A percentile compares a stretch with the other conserved stretches of the same genome.
Conservation (phyloP, 768 basidiomycete species). For the Lactarius hatsudake region DNA sequence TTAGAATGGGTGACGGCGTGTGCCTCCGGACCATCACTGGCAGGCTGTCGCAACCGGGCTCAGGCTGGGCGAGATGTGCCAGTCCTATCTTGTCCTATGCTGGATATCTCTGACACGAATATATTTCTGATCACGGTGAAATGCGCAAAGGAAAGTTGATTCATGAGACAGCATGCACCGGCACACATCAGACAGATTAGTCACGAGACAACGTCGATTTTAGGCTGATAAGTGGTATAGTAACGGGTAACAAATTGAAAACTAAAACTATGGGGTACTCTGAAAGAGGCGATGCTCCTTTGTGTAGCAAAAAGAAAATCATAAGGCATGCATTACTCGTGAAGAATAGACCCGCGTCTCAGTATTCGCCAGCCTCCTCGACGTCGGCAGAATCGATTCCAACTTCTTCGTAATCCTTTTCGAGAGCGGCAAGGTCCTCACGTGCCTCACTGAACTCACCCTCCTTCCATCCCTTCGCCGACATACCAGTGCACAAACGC, state of each 20-base stretch:
- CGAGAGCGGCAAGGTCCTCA: constrained; percentile 99
- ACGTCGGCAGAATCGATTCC: constrained; percentile 50
- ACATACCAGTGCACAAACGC: constrained; percentile 63
- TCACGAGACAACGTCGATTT: constrained; percentile 1
- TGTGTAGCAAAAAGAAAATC: constrained; percentile 30
- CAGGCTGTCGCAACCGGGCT: too few relatives aligned
- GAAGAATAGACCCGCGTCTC: constrained; percentile 23
- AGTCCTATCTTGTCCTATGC: too few relatives aligned
- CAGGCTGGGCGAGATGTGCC: too few relatives aligned
- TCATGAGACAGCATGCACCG: too few relatives aligned
- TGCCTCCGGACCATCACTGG: too few relatives aligned
- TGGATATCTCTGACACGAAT: too few relatives aligned
- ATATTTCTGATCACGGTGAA: too few relatives aligned
- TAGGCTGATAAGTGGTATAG: constrained; percentile 15
- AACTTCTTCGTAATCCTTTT: constrained; percentile 94
- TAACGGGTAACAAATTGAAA: constrained; percentile 10
- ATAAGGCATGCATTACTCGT: constrained; percentile 15
- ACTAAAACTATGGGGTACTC: constrained; percentile 12
- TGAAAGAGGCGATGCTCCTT: constrained; percentile 34
- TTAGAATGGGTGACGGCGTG: too few relatives aligned
- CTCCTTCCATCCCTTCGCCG: constrained; percentile 80
- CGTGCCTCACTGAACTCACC: constrained; percentile 99
- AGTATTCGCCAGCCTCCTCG: constrained; percentile 52
- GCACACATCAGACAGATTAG: too few relatives aligned
- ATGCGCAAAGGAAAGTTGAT: too few relatives aligned